Base-by-base conservation (phyloP, 2,329 filamentous ascomycete genomes). In the Aspergillus hortae region DNA sequence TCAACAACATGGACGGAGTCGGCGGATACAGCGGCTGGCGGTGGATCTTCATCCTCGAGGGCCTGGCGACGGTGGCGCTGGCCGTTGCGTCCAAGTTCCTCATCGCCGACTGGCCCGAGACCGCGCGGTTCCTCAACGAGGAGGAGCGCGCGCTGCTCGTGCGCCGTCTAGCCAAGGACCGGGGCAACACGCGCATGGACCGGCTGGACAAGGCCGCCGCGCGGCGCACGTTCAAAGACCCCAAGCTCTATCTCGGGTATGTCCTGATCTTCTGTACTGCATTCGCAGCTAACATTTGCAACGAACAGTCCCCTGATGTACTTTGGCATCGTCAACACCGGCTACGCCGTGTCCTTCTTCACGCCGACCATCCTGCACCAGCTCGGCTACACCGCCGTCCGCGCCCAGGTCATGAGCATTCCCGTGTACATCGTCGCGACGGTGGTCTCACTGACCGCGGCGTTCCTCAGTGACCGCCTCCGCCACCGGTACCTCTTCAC, bases 381-480 rank as follows among this genome's bases (percentile, higher is more conserved):
- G 36, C 69, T 86, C 1, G 81, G 83, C 3, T 86, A 84, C 62
- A 74, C 74, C 0, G 74, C 76, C 4, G 79, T 79, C 19, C 63
- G 61, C 6, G 71, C 81, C 63, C 56, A 83, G 74, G 60, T 83
- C 10, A 68, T 76, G 65, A 73, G 74, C 0, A 73, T 80, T 17
- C 77, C 80, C 4, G 80, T 85, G 56, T 80, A 82, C 65, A 79
- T 87, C 63, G 79, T 83, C 1, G 86, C 88, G 12, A 83, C 86
- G 45, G 80, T 83, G 4, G 62, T 83, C 1, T 77, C 81, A 3
- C 71, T 86, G 0, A 45, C 77, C 1, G 72, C 72, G 23, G 77
- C 80, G 1, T 77, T 74, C 58, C 58, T 71, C 6, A 80, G 80
- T 1, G 81, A 85, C 57, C 66, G 72, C 1, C 63, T 78, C 3